Conservation (phyloP, 108 stramenopile species). For the Bacterosira constricta region DNA sequence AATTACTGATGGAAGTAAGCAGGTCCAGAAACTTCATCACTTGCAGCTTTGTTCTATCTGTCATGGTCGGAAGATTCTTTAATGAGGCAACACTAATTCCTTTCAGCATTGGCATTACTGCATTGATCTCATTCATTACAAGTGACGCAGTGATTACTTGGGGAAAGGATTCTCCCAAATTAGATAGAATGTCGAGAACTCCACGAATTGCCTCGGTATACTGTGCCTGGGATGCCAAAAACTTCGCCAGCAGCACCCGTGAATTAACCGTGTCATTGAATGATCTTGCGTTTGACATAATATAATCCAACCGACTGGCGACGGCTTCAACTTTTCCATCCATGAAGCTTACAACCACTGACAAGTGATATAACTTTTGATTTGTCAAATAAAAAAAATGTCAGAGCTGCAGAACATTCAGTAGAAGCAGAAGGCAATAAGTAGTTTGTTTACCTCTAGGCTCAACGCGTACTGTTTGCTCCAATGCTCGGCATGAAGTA, state of each 20-base stretch:
- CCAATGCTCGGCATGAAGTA: constrained; percentile 5
- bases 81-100: not conserved
- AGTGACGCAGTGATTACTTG: not conserved
- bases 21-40: not conserved
- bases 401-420: no score
- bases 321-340: constrained; percentile 2
- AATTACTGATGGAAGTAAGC: not conserved
- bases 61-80: not conserved
- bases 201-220: not conserved
- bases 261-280: not conserved
- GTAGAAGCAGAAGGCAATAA: no score
- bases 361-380: constrained; percentile 9
- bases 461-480: not conserved
- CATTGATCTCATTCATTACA: constrained; percentile 1
- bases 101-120: not conserved
- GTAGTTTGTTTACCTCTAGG: no score
- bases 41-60: not conserved
- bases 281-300: not conserved
- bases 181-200: not conserved
- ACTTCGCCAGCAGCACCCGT: not conserved
- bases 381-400: no score
- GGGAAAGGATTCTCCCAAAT: not conserved
- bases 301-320: not conserved
- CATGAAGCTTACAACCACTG: constrained; percentile 6
- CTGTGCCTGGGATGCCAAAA: not conserved